Evolutionary conservation across 2,329 filamentous ascomycete genomes (phyloP), one percentile per base, ranked within the genome.

Genomic region (Pseudomassariella vexata): DNA sequence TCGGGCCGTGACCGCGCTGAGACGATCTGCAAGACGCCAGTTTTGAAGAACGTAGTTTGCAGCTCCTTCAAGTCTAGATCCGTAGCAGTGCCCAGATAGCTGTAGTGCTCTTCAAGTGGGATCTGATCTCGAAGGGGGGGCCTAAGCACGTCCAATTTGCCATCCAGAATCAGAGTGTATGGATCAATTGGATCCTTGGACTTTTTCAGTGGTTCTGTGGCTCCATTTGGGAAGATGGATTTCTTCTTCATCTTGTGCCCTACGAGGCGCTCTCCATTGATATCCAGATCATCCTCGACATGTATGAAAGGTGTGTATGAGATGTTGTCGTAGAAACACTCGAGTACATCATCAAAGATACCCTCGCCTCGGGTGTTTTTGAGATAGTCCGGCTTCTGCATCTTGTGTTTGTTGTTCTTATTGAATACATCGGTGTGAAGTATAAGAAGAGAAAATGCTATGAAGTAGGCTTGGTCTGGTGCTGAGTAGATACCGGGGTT

Each of bases 391-490:
- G 74, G 65, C 53, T 94, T 94, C 52, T 94, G 88, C 92, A 98
- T 98, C 61, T 98, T 98, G 57, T 92, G 77, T 63, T 96, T 96
- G 65, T 96, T 96, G 66, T 96, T 98, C 62, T 94, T 95, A 68
- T 98, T 98, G 76, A 96, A 96, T n/a, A 94, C 86, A 53, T 98
- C 92, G 0, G 92, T 96, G 49, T 98, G 92, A 20, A 98, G 68
- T 46, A 98, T 95, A 38, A 98, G 75, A 35, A 98, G 79, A 2
- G 90, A 96, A 54, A 98, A 98, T 11, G 90, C 88, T 42, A 96
- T 90, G 50, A 96, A 95, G 56, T 96, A 95, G n/a, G 92, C 89
- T 60, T 95, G 87, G 50, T 96, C 92, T 47, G 88, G 79, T 20
- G 81, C 82, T 16, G 83, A 75, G 59, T 94, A 98, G 38, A 98